Percentiles rank a stretch among this genome's conserved stretches.
These are phyloP conservation scores for Brasilioporus rufonigricans DNA, from an alignment of 768 basidiomycete species.

Conservation along the genomic window DNA sequence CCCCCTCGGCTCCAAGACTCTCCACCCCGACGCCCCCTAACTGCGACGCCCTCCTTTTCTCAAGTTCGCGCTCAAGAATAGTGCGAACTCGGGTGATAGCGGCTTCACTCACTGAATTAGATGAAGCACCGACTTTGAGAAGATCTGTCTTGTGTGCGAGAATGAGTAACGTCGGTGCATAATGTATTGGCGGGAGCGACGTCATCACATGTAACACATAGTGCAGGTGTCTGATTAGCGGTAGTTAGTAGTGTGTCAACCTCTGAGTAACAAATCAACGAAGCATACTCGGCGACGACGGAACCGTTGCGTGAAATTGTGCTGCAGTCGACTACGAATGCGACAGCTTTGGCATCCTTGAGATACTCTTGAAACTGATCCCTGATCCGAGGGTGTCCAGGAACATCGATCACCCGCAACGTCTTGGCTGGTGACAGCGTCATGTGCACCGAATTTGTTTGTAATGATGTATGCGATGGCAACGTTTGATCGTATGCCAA, in stretches of 20 bases:
- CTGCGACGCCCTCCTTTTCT: constrained; percentile 68
- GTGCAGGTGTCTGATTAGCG: constrained; percentile 62
- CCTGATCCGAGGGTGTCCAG: constrained; percentile 81
- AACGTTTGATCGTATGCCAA: constrained; percentile 61
- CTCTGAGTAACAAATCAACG: not conserved
- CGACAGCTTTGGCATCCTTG: constrained; percentile 58
- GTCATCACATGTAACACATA: constrained; percentile 64
- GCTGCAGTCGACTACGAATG: constrained; percentile 79
- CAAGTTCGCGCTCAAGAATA: constrained; percentile 81
- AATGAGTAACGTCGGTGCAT: constrained; percentile 58
- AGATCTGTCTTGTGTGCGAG: constrained; percentile 79
- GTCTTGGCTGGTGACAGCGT: constrained; percentile 41
- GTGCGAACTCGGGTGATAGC: constrained; percentile 70
- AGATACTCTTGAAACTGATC: constrained; percentile 71
- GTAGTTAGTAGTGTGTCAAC: constrained; percentile 1
- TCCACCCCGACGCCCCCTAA: constrained; percentile 68
- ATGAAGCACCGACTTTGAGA: constrained; percentile 45
- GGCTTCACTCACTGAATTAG: constrained; percentile 39
- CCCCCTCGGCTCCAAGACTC: constrained; percentile 68
- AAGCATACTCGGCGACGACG: constrained; percentile 74
- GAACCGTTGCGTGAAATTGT: constrained; percentile 74
- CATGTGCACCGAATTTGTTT: constrained; percentile 58
- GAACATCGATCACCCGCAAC: constrained; percentile 67
- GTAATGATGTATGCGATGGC: constrained; percentile 75
- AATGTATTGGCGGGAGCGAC: constrained; percentile 69